These are phyloP conservation scores for Speleostelium caveatum DNA, from an alignment of 78 protist species.

Conservation along the genomic window DNA sequence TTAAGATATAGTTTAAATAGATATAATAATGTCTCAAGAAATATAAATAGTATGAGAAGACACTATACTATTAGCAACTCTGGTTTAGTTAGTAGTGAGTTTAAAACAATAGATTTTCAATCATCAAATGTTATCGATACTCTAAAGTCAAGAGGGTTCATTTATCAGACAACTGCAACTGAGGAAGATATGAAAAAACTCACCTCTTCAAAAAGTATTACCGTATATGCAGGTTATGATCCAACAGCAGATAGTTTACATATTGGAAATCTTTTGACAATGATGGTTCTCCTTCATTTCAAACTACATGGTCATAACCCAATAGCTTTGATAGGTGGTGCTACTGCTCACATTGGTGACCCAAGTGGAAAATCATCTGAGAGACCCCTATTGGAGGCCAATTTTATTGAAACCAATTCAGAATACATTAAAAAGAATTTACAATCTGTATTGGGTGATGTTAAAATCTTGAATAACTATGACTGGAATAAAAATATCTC, in stretches of 20 bases:
- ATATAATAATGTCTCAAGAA: no score
- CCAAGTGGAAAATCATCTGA: conserved; percentile 90
- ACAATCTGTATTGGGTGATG: conserved; percentile 21
- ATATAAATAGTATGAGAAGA: no score
- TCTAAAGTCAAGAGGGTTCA: conserved; percentile 68
- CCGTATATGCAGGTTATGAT: conserved; percentile 90
- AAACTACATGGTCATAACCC: conserved; percentile 54
- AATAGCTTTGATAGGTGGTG: conserved; percentile 89
- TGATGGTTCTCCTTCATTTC: conserved; percentile 85
- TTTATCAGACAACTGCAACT: conserved; percentile 53
- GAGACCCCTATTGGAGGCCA: conserved; percentile 49
- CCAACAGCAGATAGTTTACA: conserved; percentile 94
- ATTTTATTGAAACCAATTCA: conserved; percentile 21
- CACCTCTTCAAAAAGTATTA: neutral
- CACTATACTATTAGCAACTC: neutral
- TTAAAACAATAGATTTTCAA: neutral
- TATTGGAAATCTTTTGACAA: conserved; percentile 87
- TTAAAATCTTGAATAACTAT: conserved; percentile 79
- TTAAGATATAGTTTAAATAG: no score
- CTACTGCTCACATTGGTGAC: conserved; percentile 93
- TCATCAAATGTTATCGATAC: conserved; percentile 27
- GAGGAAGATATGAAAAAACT: conserved; percentile 63
- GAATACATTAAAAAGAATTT: conserved; percentile 23
- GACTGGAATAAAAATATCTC: conserved; percentile 82
- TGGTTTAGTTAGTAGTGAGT: neutral